Evolutionary conservation across 805 yeast genomes (phyloP), one percentile per base, ranked within the genome.

Genomic region (Lachancea waltii): DNA sequence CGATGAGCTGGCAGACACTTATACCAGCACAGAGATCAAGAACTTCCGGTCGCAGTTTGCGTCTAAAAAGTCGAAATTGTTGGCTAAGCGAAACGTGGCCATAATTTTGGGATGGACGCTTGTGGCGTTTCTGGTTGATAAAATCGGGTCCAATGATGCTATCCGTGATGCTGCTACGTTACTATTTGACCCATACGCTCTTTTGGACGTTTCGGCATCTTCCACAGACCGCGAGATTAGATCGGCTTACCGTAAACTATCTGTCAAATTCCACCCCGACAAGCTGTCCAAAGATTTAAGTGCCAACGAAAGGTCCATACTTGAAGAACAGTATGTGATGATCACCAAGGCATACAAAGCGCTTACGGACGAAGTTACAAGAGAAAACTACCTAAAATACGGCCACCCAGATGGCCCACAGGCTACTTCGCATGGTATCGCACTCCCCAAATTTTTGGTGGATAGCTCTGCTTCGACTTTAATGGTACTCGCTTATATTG

Each of bases 341-440:
- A 83, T 92, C 51, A 81, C 85, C 42, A 84, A 85, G 62, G 99
- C 99, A 18, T 87, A 94, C 65, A 84, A 87, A 62, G 85, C 98
- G 0, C 73, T 92, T 47, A 94, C 98, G 10, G 97, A 92, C 62
- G 96, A 85, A 49, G 72, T 69, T 8, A 78, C 85, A 3, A 82
- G 77, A 51, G 85, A 84, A 50, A 92, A 92, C 58, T 87, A 75
- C 60, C 67, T 81, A 51, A 79, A 76, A 50, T 92, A 81, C 54
- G 99, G 99, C 35, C 95, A 94, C 58, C 99, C 99, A 4, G 99
- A 92, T 65, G 98, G 98, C 30, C 95, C 95, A 29, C 95, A 85
- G 62, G 85, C 85, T 19, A 72, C 81, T 14, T 67, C 81, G 15
- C 96, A 86, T 58, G 98, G 98, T 45, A 87, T 92, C 60, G 99